Conservation (phyloP, 352 stramenopile species). For the Pythium plurisporium region DNA sequence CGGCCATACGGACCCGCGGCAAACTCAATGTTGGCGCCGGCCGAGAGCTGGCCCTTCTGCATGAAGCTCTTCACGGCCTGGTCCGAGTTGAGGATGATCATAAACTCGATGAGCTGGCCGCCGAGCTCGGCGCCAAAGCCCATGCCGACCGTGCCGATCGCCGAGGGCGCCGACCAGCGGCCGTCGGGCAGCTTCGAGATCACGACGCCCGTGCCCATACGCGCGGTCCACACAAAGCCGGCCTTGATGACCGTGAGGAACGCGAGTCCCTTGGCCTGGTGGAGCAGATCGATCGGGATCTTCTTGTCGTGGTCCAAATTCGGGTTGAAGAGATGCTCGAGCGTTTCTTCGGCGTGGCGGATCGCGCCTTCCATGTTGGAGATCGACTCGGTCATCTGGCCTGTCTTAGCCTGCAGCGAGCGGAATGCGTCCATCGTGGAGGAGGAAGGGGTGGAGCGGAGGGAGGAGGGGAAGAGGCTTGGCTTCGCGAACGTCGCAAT, state of each 20-base stretch:
- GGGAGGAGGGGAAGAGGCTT: too few relatives aligned
- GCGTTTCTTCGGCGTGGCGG: slow-evolving; percentile 82
- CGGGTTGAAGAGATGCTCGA: slow-evolving; percentile 90
- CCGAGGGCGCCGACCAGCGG: slow-evolving; percentile 93
- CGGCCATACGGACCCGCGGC: slow-evolving; percentile 76
- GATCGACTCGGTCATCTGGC: slow-evolving; percentile 64
- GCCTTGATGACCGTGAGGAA: slow-evolving; percentile 92
- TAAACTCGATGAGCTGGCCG: slow-evolving; percentile 81
- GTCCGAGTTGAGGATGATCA: slow-evolving; percentile 94
- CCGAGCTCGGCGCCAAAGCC: slow-evolving; percentile 77
- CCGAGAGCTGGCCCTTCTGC: slow-evolving; percentile 80
- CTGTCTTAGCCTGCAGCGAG: slow-evolving; percentile 18
- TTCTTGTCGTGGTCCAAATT: slow-evolving; percentile 80
- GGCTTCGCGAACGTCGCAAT: too few relatives aligned
- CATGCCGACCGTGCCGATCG: slow-evolving; percentile 91
- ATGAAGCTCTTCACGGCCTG: slow-evolving; percentile 89
- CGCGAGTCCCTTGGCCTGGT: slow-evolving; percentile 86
- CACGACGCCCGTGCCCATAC: slow-evolving; percentile 89
- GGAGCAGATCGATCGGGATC: slow-evolving; percentile 89
- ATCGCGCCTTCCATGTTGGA: slow-evolving; percentile 91
- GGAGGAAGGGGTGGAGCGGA: too few relatives aligned
- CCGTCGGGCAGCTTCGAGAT: slow-evolving; percentile 92
- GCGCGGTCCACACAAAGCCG: slow-evolving; percentile 83
- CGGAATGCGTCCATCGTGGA: slow-evolving; percentile 18
- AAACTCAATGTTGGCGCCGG: slow-evolving; percentile 79